A percentile compares a stretch with the other conserved stretches of the same genome.
phyloP scores from a whole-genome alignment of 2,329 filamentous ascomycete species.

The Metarhizium guizhouense region DNA sequence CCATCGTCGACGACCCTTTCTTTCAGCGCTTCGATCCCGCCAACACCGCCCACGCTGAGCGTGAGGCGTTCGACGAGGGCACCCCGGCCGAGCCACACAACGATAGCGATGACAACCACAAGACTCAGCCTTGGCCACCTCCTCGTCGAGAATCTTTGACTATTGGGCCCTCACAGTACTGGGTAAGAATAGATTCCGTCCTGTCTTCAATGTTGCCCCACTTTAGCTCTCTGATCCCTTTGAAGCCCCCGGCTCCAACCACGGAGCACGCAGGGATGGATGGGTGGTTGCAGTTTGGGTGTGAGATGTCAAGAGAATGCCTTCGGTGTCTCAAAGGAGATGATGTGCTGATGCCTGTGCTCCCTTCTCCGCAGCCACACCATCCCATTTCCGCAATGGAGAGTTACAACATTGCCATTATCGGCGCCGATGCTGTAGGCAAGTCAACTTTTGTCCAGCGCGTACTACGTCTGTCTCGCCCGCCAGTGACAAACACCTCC shows the following conservation, averaged over 20 bases:
- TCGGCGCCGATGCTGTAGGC: slow-evolving; percentile 57
- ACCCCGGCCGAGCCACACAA: slow-evolving; percentile 16
- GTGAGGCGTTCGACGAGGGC: slow-evolving; percentile 14
- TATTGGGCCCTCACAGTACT: slow-evolving; percentile 24
- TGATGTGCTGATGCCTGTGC: slow-evolving; percentile 4
- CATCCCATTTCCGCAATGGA: slow-evolving; percentile 38
- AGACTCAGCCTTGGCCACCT: slow-evolving; percentile 31
- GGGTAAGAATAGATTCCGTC: slow-evolving; percentile 22
- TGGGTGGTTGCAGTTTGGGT: neutral
- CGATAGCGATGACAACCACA: slow-evolving; percentile 30
- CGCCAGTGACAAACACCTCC: slow-evolving; percentile 45
- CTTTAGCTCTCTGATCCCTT: neutral
- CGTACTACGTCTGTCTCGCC: slow-evolving; percentile 45
- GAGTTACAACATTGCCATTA: slow-evolving; percentile 55
- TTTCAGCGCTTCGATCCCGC: slow-evolving; percentile 36
- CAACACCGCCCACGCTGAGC: slow-evolving; percentile 16
- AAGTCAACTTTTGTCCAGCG: slow-evolving; percentile 62
- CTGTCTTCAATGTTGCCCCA: slow-evolving; percentile 2
- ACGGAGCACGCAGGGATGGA: slow-evolving; percentile 2
- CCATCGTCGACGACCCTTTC: slow-evolving; percentile 47
- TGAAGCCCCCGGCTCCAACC: slow-evolving; percentile 1
- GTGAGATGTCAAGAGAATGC: neutral
- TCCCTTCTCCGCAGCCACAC: slow-evolving; percentile 16
- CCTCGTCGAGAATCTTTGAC: slow-evolving; percentile 41
- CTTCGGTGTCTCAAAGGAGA: slow-evolving; percentile 1